Conservation (phyloP, 495 filamentous ascomycete genomes). For the Alectoria sarmentosa region DNA sequence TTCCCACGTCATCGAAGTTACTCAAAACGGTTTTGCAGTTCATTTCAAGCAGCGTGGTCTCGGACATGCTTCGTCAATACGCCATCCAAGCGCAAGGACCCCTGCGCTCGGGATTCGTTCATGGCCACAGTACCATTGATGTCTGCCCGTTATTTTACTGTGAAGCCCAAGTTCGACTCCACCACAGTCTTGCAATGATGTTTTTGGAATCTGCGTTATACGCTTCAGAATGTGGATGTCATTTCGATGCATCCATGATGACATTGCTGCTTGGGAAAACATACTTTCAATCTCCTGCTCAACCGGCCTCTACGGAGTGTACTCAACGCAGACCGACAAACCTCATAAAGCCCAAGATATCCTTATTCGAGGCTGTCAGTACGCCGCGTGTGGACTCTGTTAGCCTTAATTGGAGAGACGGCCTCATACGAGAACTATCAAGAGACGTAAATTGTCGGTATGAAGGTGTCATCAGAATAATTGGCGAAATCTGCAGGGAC, state of each 20-base stretch:
- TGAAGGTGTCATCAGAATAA: slow-evolving; percentile 38
- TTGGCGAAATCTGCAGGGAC: slow-evolving; percentile 47
- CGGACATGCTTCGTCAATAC: slow-evolving; percentile 6
- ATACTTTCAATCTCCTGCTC: not conserved
- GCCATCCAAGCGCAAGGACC: not conserved
- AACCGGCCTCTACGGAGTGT: slow-evolving; percentile 1
- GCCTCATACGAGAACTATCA: slow-evolving; percentile 33
- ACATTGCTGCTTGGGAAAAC: slow-evolving; percentile 16
- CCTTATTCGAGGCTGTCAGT: slow-evolving; percentile 22
- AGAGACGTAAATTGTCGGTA: slow-evolving; percentile 34
- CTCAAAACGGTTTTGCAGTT: not conserved
- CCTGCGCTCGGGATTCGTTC: not conserved
- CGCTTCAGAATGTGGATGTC: slow-evolving; percentile 21
- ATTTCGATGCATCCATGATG: slow-evolving; percentile 8
- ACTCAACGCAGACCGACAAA: not conserved
- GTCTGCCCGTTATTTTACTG: slow-evolving; percentile 13
- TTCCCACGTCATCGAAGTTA: slow-evolving; percentile 2
- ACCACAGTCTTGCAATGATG: slow-evolving; percentile 15
- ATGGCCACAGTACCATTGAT: not conserved
- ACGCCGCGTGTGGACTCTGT: slow-evolving; percentile 16
- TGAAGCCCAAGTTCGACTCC: slow-evolving; percentile 8
- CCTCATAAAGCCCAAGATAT: slow-evolving; percentile 6
- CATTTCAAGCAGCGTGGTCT: not conserved
- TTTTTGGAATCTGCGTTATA: slow-evolving; percentile 28
- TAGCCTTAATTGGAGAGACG: slow-evolving; percentile 41